A percentile compares a stretch with the other conserved stretches of the same genome.
phyloP scores from a whole-genome alignment of 805 yeast genomes.

The Suhomyces sp. region DNA sequence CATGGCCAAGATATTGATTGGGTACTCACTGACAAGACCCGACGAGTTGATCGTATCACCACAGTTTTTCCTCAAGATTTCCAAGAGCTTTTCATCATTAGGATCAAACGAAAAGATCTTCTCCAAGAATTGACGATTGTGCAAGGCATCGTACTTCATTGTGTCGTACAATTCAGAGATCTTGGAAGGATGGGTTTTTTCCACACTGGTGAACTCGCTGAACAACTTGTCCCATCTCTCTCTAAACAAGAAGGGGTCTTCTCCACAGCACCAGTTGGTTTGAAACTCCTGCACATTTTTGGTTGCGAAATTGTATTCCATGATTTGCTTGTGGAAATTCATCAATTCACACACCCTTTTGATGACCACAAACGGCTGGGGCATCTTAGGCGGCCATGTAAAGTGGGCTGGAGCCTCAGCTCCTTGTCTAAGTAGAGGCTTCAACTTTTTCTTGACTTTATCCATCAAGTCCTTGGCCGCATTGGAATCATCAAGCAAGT shows the following conservation, averaged over 20 bases:
- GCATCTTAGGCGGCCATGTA: constrained; percentile 98
- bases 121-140: constrained; percentile 84
- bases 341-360: constrained; percentile 91
- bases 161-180: constrained; percentile 96
- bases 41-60: constrained; percentile 46
- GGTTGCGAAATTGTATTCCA: constrained; percentile 74
- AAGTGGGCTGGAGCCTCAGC: constrained; percentile 96
- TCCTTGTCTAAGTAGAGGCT: constrained; percentile 91
- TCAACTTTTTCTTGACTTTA: constrained; percentile 92
- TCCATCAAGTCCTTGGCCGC: constrained; percentile 99
- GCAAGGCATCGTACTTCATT: constrained; percentile 97
- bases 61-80: constrained; percentile 37
- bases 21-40: constrained; percentile 65
- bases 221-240: constrained; percentile 98
- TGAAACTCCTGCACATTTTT: constrained; percentile 69
- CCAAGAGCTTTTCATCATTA: constrained; percentile 34
- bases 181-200: constrained; percentile 95
- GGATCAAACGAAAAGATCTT: constrained; percentile 70
- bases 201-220: constrained; percentile 86
- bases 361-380: constrained; percentile 92
- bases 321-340: constrained; percentile 82
- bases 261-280: constrained; percentile 92
- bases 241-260: constrained; percentile 82
- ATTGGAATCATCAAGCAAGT: constrained; percentile 89
- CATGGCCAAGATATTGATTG: constrained; percentile 71